Conservation (phyloP, 208 protist genomes). For the Blastocrithidia nonstop region DNA sequence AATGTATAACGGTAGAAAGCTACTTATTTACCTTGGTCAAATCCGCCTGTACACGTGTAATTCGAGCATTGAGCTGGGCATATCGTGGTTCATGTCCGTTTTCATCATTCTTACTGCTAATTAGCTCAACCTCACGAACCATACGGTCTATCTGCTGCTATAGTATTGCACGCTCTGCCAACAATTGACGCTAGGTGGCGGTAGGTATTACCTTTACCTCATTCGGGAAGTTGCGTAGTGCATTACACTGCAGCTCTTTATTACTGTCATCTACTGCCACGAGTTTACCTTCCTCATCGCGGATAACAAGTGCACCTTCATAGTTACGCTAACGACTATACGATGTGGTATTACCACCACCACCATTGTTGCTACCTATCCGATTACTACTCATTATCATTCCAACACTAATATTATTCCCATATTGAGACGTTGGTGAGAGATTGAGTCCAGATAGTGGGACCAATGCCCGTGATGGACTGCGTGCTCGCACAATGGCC, state of each 20-base stretch:
- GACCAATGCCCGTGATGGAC: too few species aligned
- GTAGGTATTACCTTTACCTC: slow-evolving; percentile 2
- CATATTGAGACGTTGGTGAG: too few species aligned
- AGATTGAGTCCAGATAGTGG: too few species aligned
- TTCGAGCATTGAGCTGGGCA: slow-evolving; percentile 21
- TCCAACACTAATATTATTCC: too few species aligned
- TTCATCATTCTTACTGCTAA: slow-evolving; percentile 10
- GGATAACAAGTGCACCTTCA: too few species aligned
- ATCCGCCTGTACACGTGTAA: slow-evolving; percentile 21
- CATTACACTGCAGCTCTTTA: neutral
- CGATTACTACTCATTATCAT: too few species aligned
- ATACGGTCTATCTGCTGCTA: slow-evolving; percentile 27
- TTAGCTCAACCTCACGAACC: slow-evolving; percentile 18
- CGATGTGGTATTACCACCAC: too few species aligned
- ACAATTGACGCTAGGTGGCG: slow-evolving; percentile 18
- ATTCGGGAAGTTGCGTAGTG: neutral
- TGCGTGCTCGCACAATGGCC: neutral
- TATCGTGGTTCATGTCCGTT: slow-evolving; percentile 25
- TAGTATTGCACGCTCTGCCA: slow-evolving; percentile 13
- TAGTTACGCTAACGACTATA: too few species aligned
- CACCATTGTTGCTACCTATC: too few species aligned
- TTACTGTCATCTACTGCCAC: neutral
- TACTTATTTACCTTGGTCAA: slow-evolving; percentile 23
- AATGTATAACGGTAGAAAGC: slow-evolving; percentile 11
- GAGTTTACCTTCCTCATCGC: neutral